These are phyloP conservation scores for Nelumbo lutea DNA, from an alignment of 164 flowering plant species.

Conservation along the genomic window DNA sequence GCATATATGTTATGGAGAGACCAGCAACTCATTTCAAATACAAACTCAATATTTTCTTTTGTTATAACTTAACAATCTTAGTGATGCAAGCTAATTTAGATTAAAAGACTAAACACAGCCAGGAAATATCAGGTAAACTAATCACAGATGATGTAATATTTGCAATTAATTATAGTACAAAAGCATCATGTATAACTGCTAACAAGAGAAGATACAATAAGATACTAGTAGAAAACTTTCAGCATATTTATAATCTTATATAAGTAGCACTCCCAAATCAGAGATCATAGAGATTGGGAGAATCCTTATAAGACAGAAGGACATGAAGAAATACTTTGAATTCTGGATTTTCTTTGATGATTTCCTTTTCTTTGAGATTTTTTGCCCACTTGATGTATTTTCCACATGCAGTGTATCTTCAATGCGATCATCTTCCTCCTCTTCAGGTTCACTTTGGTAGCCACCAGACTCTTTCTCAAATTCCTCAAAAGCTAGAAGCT, in stretches of 20 bases:
- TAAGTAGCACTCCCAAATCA: not conserved
- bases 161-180: not conserved
- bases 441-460: slow-evolving; percentile 49
- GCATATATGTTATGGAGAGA: too few species aligned
- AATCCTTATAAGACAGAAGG: not conserved
- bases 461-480: slow-evolving; percentile 59
- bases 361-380: slow-evolving; percentile 59
- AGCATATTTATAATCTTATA: not conserved
- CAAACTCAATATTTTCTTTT: not conserved
- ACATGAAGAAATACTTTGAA: slow-evolving; percentile 42
- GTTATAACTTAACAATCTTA: too few species aligned
- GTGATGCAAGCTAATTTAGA: not conserved
- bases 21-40: not conserved
- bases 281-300: not conserved
- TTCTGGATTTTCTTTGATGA: slow-evolving; percentile 34
- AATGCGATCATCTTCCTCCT: slow-evolving; percentile 23
- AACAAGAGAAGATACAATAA: slow-evolving; percentile 1
- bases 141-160: not conserved
- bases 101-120: not conserved
- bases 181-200: not conserved
- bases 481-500: slow-evolving; percentile 57
- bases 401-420: slow-evolving; percentile 17
- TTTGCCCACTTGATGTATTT: slow-evolving; percentile 11
- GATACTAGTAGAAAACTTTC: not conserved
- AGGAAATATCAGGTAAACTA: too few species aligned